These are phyloP conservation scores for Ensete ventricosum DNA, from an alignment of 176 grass and related monocot genomes.

Conservation along the genomic window DNA sequence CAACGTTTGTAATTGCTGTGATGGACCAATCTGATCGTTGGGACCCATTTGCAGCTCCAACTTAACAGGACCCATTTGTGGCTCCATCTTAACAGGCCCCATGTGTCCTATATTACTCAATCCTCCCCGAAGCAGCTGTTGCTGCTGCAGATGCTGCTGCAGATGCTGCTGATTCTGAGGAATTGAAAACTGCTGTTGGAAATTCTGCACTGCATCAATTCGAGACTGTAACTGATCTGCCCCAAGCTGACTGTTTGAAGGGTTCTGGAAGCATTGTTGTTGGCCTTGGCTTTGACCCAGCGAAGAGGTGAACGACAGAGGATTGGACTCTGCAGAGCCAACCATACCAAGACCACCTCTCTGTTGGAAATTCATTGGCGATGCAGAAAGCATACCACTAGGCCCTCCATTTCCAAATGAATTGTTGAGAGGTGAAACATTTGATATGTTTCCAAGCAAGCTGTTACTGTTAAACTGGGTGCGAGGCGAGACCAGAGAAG, in stretches of 20 bases:
- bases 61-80: constrained; percentile 42
- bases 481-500: constrained; percentile 61
- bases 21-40: constrained; percentile 40
- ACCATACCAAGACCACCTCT: constrained; percentile 38
- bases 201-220: constrained; percentile 29
- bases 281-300: constrained; percentile 18
- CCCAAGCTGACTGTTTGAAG: constrained; percentile 36
- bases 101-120: constrained; percentile 38
- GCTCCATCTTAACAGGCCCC: too few relatives aligned
- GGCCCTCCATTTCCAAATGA: constrained; percentile 35
- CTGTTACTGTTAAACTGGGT: constrained; percentile 53
- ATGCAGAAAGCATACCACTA: constrained; percentile 27
- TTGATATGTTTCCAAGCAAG: constrained; percentile 60
- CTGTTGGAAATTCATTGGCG: constrained; percentile 45
- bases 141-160: constrained; percentile 20
- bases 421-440: constrained; percentile 54
- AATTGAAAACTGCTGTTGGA: constrained; percentile 37
- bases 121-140: constrained; percentile 26
- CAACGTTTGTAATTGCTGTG: constrained; percentile 28
- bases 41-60: constrained; percentile 57
- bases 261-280: constrained; percentile 35
- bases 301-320: constrained; percentile 41
- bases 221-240: constrained; percentile 36
- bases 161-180: constrained; percentile 47
- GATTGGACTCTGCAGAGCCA: constrained; percentile 27